phyloP scores from a whole-genome alignment of 148 eudicot species.

The Camellia lanceoleosa region DNA sequence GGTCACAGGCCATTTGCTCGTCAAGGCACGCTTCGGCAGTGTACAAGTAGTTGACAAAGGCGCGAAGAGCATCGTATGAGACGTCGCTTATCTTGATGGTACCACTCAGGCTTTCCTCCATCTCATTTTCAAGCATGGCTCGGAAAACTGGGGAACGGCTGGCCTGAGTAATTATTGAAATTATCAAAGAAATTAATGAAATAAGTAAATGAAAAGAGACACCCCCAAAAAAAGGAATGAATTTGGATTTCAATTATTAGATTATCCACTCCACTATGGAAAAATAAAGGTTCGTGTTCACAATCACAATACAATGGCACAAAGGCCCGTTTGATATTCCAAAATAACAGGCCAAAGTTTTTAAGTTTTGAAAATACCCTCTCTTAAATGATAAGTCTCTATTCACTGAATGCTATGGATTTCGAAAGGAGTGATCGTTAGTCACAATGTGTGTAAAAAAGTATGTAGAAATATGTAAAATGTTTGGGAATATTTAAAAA shows the following conservation, averaged over 20 bases:
- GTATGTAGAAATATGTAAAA: too few relatives aligned
- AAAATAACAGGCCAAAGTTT: not conserved
- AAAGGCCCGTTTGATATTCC: not conserved
- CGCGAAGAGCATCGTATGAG: constrained; percentile 64
- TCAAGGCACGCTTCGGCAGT: constrained; percentile 81
- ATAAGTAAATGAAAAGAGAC: not conserved
- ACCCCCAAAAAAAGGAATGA: not conserved
- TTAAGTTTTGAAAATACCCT: not conserved
- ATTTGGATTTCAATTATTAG: not conserved
- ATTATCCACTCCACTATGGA: too few relatives aligned
- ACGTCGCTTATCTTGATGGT: constrained; percentile 79
- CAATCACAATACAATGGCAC: constrained; percentile 1
- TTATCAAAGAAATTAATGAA: constrained; percentile 5
- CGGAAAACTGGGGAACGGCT: constrained; percentile 85
- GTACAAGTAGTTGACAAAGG: constrained; percentile 74
- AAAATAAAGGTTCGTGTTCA: not conserved
- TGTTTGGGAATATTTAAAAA: too few relatives aligned
- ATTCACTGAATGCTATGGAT: not conserved
- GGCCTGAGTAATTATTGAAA: constrained; percentile 37
- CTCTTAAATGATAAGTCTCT: not conserved
- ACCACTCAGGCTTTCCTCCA: constrained; percentile 86
- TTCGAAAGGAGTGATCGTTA: not conserved
- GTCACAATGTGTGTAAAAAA: too few relatives aligned
- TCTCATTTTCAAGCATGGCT: constrained; percentile 86
- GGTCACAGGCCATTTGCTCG: constrained; percentile 74